Evolutionary conservation across 371 early-diverging fungal species (phyloP), one percentile per base, ranked within the genome.

Genomic region (Mucor plumbeus): DNA sequence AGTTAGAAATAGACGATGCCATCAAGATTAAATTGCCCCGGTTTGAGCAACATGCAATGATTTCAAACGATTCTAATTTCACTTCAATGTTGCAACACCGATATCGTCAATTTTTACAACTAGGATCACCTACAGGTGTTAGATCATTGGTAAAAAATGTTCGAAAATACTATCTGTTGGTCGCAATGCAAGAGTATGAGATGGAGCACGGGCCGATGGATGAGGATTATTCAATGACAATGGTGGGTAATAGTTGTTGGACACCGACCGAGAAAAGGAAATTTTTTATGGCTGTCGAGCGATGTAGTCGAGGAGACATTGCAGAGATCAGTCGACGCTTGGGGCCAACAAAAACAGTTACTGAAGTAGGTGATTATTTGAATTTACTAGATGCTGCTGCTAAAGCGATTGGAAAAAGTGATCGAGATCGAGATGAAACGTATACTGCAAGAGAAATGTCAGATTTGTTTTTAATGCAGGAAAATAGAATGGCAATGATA

Each of bases 251-350:
- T 1, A 43, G 55, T 1, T 65, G 41, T 13, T 76, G 76, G 76
- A 64, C 65, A 14, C 40, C 61, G 0, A 2, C 13, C 0, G 76
- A 76, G 59, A 76, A 76, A 34, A 47, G 54, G 4, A 50, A 57
- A 10, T 73, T 76, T 36, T 76, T 76, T 59, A 54, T 57, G 3
- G 76, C 68, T 4, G 17, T 76, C 19, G 70, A 76, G 11, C 64
- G 76, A 36, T 76, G 68, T 48, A 63, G 73, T 21, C 44, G 47
- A 13, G 40, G 54, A 19, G 61, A 71, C 35, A 14, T 64, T 4
- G 7, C 14, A 31, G 73, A 50, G 3, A 76, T 76, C 10, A 53
- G 62, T 54, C 44, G 63, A 26, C 70, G 76, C 10, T 54, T 76
- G 4, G 76, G 76, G 0, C 65, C 63, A 2, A 70, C 76, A 15